Evolutionary conservation across 116 monocot species (phyloP).

Genomic region (Cymodocea nodosa): DNA sequence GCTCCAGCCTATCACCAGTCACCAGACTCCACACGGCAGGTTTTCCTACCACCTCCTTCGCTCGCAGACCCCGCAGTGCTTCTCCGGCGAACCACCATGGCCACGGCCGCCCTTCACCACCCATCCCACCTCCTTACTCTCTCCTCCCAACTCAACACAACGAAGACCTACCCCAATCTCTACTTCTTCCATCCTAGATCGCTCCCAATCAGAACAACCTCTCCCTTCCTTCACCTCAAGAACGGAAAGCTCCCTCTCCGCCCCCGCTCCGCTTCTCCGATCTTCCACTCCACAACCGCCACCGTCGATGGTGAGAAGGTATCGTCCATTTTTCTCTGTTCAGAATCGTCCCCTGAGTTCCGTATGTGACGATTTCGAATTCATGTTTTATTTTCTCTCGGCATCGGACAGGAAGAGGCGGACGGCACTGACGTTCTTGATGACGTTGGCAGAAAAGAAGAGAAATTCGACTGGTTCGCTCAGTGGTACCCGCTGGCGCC

Average conservation of each 20-base stretch:
- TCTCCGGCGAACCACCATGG: too few relatives aligned
- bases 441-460: conserved; percentile 1
- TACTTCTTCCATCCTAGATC: conserved; percentile 1
- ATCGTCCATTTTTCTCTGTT: too few relatives aligned
- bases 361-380: too few relatives aligned
- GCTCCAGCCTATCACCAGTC: too few relatives aligned
- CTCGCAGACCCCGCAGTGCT: too few relatives aligned
- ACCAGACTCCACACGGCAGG: too few relatives aligned
- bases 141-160: too few relatives aligned
- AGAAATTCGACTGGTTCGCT: conserved; percentile 71
- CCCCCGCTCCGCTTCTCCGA: neutral
- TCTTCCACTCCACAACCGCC: neutral
- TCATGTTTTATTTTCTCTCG: neutral
- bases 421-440: too few relatives aligned
- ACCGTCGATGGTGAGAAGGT: neutral
- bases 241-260: neutral
- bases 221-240: neutral
- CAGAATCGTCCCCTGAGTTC: too few relatives aligned
- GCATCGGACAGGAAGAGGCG: neutral
- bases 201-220: neutral
- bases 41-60: too few relatives aligned
- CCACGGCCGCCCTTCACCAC: too few relatives aligned
- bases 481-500: conserved; percentile 89
- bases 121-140: too few relatives aligned
- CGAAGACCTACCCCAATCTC: neutral